Base-by-base conservation (phyloP, 306 rosid species). In the Fragaria nilgerrensis region DNA sequence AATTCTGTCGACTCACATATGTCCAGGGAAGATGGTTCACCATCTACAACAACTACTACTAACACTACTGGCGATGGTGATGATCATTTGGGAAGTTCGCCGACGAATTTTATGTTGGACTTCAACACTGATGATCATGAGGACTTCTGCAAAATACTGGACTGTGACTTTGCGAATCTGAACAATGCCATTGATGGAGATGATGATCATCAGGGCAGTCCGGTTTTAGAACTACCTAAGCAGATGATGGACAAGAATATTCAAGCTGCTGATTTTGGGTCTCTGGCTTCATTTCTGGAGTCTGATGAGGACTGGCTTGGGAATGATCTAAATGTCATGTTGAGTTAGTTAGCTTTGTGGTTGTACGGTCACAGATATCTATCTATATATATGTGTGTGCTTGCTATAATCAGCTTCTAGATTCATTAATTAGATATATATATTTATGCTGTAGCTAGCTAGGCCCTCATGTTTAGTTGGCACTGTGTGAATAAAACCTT, bases 271-370 rank as follows among this genome's bases (percentile, higher is more conserved):
- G 72, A 68, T 43, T 68, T 68, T 68, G 72, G 72, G 29, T 68
- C 72, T 2, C 13, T 68, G 72, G 72, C 72, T 41, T 68, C 72
- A 68, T 68, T 68, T 68, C 53, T 68, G 72, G 72, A 68, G 50
- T n/a, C 72, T 11, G 72, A 68, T 68, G 72, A 68, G 34, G 72
- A 68, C 14, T 68, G 72, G 72, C 72, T 68, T n/a, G 53, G 72
- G 32, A n/a, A 68, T 43, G 72, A 68, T 68, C 36, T 68, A 43
- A 43, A 68, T 22, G 52, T 68, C 53, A 68, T 68, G 53, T 47
- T 68, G 69, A 64, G 44, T 64, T 63, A 14, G 16, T 5, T 63
- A 34, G 43, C 19, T 63, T 32, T 63, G 41, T 15, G n/a, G 41
- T 7, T 62, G 39, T 13, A 27, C 4, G 41, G 5, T 29, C 9